These are phyloP conservation scores for Gossypium schwendimanii DNA, from an alignment of 441 rosid genomes.

Conservation along the genomic window DNA sequence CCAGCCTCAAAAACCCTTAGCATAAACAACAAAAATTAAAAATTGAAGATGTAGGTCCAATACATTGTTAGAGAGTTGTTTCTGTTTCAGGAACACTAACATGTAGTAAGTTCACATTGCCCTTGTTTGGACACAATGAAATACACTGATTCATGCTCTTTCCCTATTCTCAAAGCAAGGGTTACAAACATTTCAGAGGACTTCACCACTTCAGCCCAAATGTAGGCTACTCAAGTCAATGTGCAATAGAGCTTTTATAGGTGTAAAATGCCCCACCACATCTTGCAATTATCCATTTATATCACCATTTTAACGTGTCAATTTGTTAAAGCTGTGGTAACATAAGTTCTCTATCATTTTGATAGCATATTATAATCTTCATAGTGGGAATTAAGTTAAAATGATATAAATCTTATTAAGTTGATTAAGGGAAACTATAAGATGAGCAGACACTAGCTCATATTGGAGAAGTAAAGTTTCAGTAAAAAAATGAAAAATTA, in stretches of 20 bases:
- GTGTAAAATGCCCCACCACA: neutral
- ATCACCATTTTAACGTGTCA: neutral
- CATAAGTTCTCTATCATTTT: constrained; percentile 3
- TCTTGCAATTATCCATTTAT: neutral
- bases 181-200: neutral
- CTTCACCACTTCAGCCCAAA: constrained; percentile 1
- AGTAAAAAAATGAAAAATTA: neutral
- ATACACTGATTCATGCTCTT: neutral
- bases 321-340: neutral
- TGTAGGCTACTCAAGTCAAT: neutral
- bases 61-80: neutral
- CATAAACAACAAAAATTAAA: neutral
- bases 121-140: neutral
- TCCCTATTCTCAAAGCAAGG: neutral
- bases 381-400: neutral
- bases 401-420: neutral
- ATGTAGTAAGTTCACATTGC: neutral
- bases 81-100: neutral
- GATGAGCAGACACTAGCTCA: neutral
- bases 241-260: neutral
- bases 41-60: neutral
- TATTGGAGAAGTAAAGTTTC: neutral
- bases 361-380: neutral
- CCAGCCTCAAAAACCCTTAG: neutral
- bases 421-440: neutral